Conservation (phyloP, 768 basidiomycete genomes). For the Mycena filopes region DNA sequence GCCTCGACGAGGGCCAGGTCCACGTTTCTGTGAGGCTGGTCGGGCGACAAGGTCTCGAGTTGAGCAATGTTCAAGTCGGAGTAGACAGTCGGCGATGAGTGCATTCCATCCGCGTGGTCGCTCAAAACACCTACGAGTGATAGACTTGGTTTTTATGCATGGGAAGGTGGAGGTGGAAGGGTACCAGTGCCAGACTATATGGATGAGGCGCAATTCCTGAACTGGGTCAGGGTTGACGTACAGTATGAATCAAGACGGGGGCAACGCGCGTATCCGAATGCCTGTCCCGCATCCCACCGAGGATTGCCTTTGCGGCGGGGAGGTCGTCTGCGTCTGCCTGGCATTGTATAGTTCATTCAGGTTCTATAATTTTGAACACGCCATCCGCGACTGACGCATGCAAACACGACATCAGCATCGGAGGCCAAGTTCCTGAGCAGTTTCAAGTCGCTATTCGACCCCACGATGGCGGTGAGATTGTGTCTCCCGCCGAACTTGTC, state of each 20-base stretch:
- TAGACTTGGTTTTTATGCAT: background rate
- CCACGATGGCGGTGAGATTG: slow-evolving; percentile 49
- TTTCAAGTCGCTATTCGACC: slow-evolving; percentile 51
- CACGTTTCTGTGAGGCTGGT: slow-evolving; percentile 48
- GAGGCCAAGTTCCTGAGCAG: slow-evolving; percentile 52
- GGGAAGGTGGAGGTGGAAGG: background rate
- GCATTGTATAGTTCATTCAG: background rate
- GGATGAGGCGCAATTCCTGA: slow-evolving; percentile 8
- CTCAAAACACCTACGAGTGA: slow-evolving; percentile 39
- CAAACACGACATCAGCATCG: slow-evolving; percentile 57
- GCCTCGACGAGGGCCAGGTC: slow-evolving; percentile 40
- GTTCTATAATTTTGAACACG: background rate
- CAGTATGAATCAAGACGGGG: slow-evolving; percentile 56
- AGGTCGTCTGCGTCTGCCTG: slow-evolving; percentile 55
- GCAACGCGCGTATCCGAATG: slow-evolving; percentile 45
- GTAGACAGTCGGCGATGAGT: slow-evolving; percentile 40
- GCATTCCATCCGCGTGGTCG: slow-evolving; percentile 44
- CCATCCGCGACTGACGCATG: slow-evolving; percentile 45
- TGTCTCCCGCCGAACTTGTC: slow-evolving; percentile 28
- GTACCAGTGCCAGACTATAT: slow-evolving; percentile 37
- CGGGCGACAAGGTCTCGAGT: slow-evolving; percentile 44
- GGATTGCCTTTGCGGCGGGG: slow-evolving; percentile 49
- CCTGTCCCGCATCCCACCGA: slow-evolving; percentile 49
- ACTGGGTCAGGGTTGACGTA: slow-evolving; percentile 34
- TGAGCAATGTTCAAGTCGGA: slow-evolving; percentile 46